Evolutionary conservation across 2,329 filamentous ascomycete species (phyloP), one percentile per base, ranked within the genome.

Genomic region (Aaosphaeria pasadenensis): DNA sequence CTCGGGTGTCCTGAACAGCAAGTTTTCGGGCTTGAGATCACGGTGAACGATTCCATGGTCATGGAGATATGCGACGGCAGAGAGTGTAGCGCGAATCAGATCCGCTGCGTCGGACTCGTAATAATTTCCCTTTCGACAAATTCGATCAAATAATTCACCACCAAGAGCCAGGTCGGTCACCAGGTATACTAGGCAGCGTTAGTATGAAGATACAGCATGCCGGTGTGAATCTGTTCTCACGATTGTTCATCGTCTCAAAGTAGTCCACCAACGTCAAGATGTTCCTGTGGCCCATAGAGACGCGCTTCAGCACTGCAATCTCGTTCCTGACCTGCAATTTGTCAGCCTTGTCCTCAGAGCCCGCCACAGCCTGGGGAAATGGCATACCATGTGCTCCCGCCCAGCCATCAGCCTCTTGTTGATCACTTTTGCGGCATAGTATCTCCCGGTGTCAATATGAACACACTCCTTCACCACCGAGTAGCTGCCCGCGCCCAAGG

Each of bases 161-260:
- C 94, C 94, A 13, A 97, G 85, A 13, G 94, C 94, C 31, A 99
- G 87, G 66, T 99, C 94, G 39, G 94, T 97, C 44, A 99, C 94
- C 35, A 99, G 86, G 71, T 99, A 99, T 57, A 99, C 83, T 85
- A 55, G 48, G 43, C 9, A 38, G 31, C 42, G 7, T 31, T 5
- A 6, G 11, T 6, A n/a, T 29, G 44, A 42, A 30, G n/a, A 17
- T 24, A 11, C 33, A 39, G 17, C 7, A 9, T 36, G 33, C n/a
- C 33, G 33, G 33, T 36, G 33, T 36, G n/a, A 39, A 36, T n/a
- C 30, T 39, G 28, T 31, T 62, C 78, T 48, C 73, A 86, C 84
- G 82, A 74, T 99, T 99, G 76, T 99, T 97, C 89, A 96, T 95
- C 5, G 94, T 99, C 77, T 99, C 94, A 67, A 99, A 99, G 74